Conservation (phyloP, 495 filamentous ascomycete species). For the Podospora tetraspora region DNA sequence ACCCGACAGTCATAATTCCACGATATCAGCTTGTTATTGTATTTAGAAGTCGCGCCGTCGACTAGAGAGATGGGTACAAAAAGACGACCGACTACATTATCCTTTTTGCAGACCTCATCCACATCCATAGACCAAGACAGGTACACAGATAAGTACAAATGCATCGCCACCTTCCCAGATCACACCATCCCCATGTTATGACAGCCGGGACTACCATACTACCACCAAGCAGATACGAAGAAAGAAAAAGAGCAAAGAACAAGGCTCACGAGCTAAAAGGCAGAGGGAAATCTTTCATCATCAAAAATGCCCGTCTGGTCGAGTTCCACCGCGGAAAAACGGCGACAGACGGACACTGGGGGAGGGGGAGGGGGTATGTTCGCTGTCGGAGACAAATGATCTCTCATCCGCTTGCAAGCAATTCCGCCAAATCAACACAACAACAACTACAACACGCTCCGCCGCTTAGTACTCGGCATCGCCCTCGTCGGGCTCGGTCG, state of each 20-base stretch:
- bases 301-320: neutral
- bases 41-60: neutral
- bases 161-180: neutral
- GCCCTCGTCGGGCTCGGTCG: slow-evolving; percentile 55
- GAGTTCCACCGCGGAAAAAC: slow-evolving; percentile 1
- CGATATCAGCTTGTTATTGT: neutral
- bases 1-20: neutral
- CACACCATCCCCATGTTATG: neutral
- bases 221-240: slow-evolving; percentile 2
- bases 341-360: neutral
- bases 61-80: neutral
- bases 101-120: neutral
- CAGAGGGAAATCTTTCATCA: slow-evolving; percentile 9
- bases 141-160: neutral
- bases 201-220: neutral
- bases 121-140: neutral
- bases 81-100: neutral
- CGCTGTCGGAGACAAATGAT: slow-evolving; percentile 6
- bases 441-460: neutral
- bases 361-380: slow-evolving; percentile 8
- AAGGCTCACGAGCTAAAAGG: neutral
- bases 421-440: slow-evolving; percentile 5
- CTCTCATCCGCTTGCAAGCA: slow-evolving; percentile 10
- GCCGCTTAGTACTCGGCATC: slow-evolving; percentile 65
- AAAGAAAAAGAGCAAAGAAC: neutral